Conservation (phyloP, 345 rosid species). For the Linum trigynum region DNA sequence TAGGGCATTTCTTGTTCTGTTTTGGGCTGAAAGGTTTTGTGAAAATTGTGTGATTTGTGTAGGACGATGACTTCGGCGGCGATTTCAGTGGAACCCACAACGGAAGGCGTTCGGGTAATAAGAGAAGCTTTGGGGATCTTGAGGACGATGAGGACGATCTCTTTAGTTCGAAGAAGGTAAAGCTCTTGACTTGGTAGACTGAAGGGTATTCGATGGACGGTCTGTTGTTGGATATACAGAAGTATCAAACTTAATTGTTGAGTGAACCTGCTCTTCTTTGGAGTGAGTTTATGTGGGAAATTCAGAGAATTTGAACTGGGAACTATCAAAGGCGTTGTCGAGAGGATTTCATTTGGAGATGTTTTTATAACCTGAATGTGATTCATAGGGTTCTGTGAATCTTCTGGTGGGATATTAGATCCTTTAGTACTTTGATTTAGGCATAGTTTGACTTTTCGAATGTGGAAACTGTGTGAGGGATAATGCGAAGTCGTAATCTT, state of each 20-base stretch:
- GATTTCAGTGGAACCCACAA: slow-evolving; percentile 47
- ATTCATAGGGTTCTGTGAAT: too few species aligned
- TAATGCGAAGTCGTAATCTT: background rate
- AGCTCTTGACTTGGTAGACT: background rate
- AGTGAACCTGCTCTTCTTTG: too few species aligned
- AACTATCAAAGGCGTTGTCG: too few species aligned
- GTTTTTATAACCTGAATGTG: too few species aligned
- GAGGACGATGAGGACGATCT: slow-evolving; percentile 92
- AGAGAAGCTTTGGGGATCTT: slow-evolving; percentile 73
- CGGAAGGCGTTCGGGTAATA: slow-evolving; percentile 36
- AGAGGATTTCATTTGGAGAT: too few species aligned
- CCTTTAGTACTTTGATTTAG: too few species aligned
- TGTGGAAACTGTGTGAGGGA: background rate
- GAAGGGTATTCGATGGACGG: background rate
- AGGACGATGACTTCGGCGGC: slow-evolving; percentile 93
- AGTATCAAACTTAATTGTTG: too few species aligned
- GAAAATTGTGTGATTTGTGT: background rate
- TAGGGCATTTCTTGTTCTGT: slow-evolving; percentile 8
- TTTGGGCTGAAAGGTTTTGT: background rate
- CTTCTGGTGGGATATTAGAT: too few species aligned
- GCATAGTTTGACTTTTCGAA: too few species aligned
- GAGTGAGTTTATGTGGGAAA: too few species aligned
- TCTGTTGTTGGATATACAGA: too few species aligned
- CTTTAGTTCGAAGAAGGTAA: slow-evolving; percentile 72
- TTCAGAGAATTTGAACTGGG: too few species aligned